Percentiles rank a stretch among this genome's conserved stretches.
Conservation (phyloP, 768 basidiomycete genomes). For the Pisolithus marmoratus region DNA sequence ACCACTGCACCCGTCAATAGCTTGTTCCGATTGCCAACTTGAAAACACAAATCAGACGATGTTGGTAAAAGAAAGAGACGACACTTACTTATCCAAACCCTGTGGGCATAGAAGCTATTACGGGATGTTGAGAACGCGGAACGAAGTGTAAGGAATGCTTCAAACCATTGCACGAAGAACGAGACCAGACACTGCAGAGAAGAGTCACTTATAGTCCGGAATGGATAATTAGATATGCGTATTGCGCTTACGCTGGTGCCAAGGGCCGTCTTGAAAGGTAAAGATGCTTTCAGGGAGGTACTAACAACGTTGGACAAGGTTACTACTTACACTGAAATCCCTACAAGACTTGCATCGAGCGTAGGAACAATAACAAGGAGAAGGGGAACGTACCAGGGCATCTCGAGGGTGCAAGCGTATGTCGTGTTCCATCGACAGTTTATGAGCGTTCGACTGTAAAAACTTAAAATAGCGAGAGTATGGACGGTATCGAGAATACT, state of each 20-base stretch:
- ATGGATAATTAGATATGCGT: not conserved
- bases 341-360: too few relatives aligned
- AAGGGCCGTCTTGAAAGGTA: conserved; percentile 1
- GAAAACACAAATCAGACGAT: not conserved
- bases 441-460: not conserved
- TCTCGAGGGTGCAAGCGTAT: too few relatives aligned
- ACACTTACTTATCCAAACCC: conserved; percentile 20
- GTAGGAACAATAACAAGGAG: too few relatives aligned
- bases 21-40: conserved; percentile 17
- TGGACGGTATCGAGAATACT: not conserved
- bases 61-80: not conserved
- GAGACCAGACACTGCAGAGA: conserved; percentile 10
- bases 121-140: not conserved
- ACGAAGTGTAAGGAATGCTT: not conserved
- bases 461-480: too few relatives aligned
- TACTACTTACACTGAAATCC: too few relatives aligned
- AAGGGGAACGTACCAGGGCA: too few relatives aligned
- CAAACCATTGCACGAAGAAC: conserved; percentile 18
- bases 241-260: conserved; percentile 2
- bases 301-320: too few relatives aligned
- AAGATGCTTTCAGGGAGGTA: too few relatives aligned
- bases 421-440: too few relatives aligned
- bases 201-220: not conserved
- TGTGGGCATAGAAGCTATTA: conserved; percentile 20
- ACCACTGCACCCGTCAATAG: conserved; percentile 12